Base-by-base conservation (phyloP, 1,284 basidiomycete genomes). In the Rhodotorula mucilaginosa region DNA sequence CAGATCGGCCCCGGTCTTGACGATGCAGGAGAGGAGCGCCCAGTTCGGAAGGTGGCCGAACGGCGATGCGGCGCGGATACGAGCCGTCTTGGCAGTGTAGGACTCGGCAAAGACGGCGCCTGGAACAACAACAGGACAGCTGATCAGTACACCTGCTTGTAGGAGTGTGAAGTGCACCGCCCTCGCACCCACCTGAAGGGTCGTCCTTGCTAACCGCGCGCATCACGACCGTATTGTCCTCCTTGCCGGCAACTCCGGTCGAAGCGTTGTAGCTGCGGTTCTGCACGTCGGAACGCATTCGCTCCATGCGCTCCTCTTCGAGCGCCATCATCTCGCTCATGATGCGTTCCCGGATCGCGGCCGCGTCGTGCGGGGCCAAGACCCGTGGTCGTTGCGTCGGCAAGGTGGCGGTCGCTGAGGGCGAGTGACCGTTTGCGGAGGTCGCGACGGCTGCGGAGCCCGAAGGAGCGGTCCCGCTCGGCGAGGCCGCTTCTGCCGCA, bases 291-390 rank as follows among this genome's bases (percentile, higher is more conserved):
- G 77, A 88, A 68, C 89, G 88, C 96, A 98, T 99, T 21, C 95
- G 87, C 69, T 90, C 87, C 88, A 99, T 96, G 34, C 96, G 87
- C 81, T 98, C 93, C 80, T 99, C 95, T 81, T 99, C 96, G 39
- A 99, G 84, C 54, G 92, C 86, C 79, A 97, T 86, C 96, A 99
- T 99, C 84, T 99, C 96, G 78, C 91, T 88, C 97, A 99, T 99
- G 78, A 99, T 99, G 39, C 94, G 86, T 77, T 94, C 91, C 21
- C 92, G 87, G 76, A 99, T 99, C 1, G 90, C 90, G 0, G 91
- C 86, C 1, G 93, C 93, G 80, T 97, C 92, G 2, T 88, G 84
- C 19, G 88, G 85, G 68, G 90, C 89, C 16, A 97, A 83, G 0
- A 80, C 73, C 16, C 78, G 73, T 44, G 69, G 78, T 62, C 68